phyloP scores from a whole-genome alignment of 148 eudicot genomes.

The Talinum fruticosum region DNA sequence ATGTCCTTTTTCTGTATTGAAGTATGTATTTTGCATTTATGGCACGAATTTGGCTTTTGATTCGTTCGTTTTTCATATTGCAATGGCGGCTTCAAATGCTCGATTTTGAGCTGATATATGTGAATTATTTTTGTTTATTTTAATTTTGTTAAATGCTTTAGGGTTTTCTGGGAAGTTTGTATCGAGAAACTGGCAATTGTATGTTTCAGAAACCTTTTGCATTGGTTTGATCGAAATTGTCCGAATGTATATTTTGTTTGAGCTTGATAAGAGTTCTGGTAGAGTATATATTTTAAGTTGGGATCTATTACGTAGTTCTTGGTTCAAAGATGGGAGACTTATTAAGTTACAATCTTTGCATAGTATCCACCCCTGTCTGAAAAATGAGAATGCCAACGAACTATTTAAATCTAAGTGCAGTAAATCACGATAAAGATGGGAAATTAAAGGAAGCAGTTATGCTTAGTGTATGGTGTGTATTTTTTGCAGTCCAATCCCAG shows the following conservation, averaged over 20 bases:
- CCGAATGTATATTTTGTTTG: background rate
- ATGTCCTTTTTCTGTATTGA: background rate
- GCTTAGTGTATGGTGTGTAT: background rate
- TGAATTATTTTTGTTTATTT: background rate
- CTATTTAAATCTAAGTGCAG: background rate
- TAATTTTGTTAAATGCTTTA: slow-evolving; percentile 1
- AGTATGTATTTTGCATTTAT: background rate
- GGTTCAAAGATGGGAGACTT: background rate
- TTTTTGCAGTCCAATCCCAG: background rate
- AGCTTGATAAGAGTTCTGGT: slow-evolving; percentile 2
- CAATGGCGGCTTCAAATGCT: slow-evolving; percentile 8
- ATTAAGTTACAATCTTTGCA: background rate
- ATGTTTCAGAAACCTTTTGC: background rate
- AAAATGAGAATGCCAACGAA: background rate
- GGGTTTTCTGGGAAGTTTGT: background rate
- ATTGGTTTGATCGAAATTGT: background rate
- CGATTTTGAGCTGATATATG: slow-evolving; percentile 16
- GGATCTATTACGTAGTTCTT: slow-evolving; percentile 16
- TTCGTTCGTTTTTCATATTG: background rate
- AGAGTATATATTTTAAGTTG: background rate
- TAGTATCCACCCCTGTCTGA: background rate
- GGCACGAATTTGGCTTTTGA: background rate
- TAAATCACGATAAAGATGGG: background rate
- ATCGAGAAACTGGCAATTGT: background rate
- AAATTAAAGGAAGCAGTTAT: background rate